These are phyloP conservation scores for Suillus weaverae DNA, from an alignment of 768 basidiomycete species.

Conservation along the genomic window DNA sequence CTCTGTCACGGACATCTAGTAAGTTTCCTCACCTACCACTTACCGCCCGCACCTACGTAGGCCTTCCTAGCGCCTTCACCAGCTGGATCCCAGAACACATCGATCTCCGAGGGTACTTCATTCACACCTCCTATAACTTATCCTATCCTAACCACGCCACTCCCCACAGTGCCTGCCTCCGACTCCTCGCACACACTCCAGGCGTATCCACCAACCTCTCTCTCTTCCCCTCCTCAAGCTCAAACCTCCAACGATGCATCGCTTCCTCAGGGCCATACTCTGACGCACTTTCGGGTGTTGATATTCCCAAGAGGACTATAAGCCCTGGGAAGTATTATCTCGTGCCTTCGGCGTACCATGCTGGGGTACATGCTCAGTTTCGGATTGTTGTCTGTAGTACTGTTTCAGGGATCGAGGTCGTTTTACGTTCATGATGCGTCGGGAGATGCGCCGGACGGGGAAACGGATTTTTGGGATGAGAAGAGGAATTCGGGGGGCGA, in stretches of 20 bases:
- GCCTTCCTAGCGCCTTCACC: conserved; percentile 52
- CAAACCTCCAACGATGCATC: conserved; percentile 16
- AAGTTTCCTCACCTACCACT: conserved; percentile 20
- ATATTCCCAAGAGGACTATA: too few species aligned
- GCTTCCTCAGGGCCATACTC: too few species aligned
- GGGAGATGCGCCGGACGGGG: neutral
- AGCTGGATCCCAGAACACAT: conserved; percentile 92
- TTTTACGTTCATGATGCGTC: neutral
- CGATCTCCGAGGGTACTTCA: conserved; percentile 57
- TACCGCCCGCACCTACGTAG: conserved; percentile 5
- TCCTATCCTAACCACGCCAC: neutral
- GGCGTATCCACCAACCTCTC: conserved; percentile 59
- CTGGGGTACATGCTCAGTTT: conserved; percentile 45
- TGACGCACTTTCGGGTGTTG: too few species aligned
- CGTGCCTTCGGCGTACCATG: too few species aligned
- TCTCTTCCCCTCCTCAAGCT: conserved; percentile 42
- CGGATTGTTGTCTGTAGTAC: conserved; percentile 62
- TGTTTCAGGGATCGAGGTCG: conserved; percentile 26
- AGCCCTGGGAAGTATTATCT: too few species aligned
- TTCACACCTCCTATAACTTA: neutral
- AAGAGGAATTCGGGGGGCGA: conserved; percentile 28
- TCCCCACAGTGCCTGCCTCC: conserved; percentile 62
- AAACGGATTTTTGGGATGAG: neutral
- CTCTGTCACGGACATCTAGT: conserved; percentile 82
- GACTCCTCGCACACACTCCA: conserved; percentile 47